These are phyloP conservation scores for Hypoxylon subgilvum DNA, from an alignment of 495 filamentous ascomycete genomes.

Conservation along the genomic window DNA sequence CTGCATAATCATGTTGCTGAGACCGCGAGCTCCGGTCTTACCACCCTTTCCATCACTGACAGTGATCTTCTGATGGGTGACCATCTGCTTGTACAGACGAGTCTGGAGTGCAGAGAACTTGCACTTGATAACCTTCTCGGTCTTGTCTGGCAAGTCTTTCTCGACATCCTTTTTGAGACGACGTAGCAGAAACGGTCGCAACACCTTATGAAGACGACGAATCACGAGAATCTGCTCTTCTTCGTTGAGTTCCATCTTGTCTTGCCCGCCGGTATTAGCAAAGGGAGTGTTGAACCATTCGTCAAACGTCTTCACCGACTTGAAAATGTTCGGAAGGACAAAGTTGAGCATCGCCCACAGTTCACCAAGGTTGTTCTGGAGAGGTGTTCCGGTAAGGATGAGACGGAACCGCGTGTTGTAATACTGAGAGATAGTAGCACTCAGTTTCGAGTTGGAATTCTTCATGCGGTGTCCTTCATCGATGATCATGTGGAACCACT, in stretches of 20 bases:
- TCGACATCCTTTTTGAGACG: conserved; percentile 99
- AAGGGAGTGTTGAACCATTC: conserved; percentile 99
- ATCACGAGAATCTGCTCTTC: conserved; percentile 99
- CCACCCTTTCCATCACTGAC: conserved; percentile 95
- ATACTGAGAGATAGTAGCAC: conserved; percentile 90
- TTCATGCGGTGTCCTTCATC: conserved; percentile 99
- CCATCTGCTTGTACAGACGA: conserved; percentile 93
- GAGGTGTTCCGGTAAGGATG: conserved; percentile 94
- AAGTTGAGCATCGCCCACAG: conserved; percentile 98
- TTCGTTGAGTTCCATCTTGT: conserved; percentile 98
- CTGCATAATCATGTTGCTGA: conserved; percentile 99
- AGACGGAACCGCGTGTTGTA: conserved; percentile 93
- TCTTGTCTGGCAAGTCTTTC: conserved; percentile 97
- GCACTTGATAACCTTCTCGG: conserved; percentile 98
- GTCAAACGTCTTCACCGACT: conserved; percentile 98
- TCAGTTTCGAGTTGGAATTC: conserved; percentile 96
- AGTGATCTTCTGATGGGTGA: conserved; percentile 89
- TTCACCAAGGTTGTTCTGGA: conserved; percentile 96
- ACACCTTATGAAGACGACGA: conserved; percentile 95
- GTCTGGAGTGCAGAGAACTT: conserved; percentile 94
- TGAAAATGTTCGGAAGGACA: conserved; percentile 97
- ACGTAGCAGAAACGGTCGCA: conserved; percentile 94
- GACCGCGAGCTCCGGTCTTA: conserved; percentile 90
- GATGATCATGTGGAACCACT: conserved; percentile 99
- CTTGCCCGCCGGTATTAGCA: conserved; percentile 95